A percentile compares a stretch with the other conserved stretches of the same genome.
Evolutionary conservation across 805 yeast genomes (phyloP).

Genomic region (Kuraishia piskuri): DNA sequence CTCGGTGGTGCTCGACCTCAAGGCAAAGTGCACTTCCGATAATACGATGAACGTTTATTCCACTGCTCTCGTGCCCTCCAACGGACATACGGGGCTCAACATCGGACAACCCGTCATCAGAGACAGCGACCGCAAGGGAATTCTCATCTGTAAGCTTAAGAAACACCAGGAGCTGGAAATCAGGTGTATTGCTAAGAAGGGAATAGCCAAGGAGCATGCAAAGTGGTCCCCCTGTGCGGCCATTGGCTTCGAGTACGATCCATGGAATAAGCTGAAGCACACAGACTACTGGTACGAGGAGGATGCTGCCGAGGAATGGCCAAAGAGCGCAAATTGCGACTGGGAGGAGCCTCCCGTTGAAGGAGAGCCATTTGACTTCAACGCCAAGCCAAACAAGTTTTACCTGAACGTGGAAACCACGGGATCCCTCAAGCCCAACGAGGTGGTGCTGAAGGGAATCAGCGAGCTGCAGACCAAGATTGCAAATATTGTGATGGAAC

Average conservation of each 20-base stretch:
- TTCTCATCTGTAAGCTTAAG: slow-evolving; percentile 83
- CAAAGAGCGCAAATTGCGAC: slow-evolving; percentile 75
- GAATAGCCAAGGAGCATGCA: slow-evolving; percentile 95
- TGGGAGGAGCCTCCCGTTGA: slow-evolving; percentile 95
- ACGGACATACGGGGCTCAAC: slow-evolving; percentile 19
- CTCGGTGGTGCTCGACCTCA: slow-evolving; percentile 76
- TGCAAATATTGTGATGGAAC: slow-evolving; percentile 75
- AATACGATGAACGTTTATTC: slow-evolving; percentile 87
- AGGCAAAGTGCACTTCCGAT: slow-evolving; percentile 86
- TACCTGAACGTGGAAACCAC: slow-evolving; percentile 90
- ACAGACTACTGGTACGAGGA: slow-evolving; percentile 97
- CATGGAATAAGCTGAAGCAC: slow-evolving; percentile 96
- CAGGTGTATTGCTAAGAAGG: slow-evolving; percentile 94
- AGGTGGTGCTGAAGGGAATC: slow-evolving; percentile 79
- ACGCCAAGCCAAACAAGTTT: slow-evolving; percentile 71
- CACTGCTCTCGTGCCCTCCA: slow-evolving; percentile 51
- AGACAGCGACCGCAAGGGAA: slow-evolving; percentile 73
- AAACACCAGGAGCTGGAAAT: slow-evolving; percentile 86
- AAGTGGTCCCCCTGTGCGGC: slow-evolving; percentile 98
- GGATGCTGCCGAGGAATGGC: slow-evolving; percentile 89
- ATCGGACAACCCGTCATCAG: slow-evolving; percentile 83
- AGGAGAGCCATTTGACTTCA: slow-evolving; percentile 78
- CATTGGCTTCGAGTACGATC: slow-evolving; percentile 93
- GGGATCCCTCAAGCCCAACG: slow-evolving; percentile 83
- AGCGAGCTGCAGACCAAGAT: slow-evolving; percentile 81